Evolutionary conservation across 192 early-diverging fungal species (phyloP), one percentile per base, ranked within the genome.

Genomic region (Anaeromyces robustus): DNA sequence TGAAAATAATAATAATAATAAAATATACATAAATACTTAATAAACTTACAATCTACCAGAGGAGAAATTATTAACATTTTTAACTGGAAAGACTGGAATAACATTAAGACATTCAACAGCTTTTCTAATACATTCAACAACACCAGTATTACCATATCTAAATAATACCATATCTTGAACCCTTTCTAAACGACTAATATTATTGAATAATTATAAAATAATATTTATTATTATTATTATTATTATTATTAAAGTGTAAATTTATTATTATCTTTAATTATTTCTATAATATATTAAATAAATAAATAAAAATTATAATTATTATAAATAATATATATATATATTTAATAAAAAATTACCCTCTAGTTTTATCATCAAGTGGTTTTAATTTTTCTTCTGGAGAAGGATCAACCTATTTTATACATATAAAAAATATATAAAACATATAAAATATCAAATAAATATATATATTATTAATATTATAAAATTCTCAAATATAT

Each of bases 121-220:
- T 28, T 87, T 84, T 37, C 87, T 82, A 78, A 95, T 80, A 0
- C 91, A 89, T 13, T 94, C 92, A 77, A 91, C 91, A 12, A 95
- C 92, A n/a, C 94, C 94, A 7, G 94, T 95, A 12, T 88, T 89
- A 22, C 93, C 94, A 84, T 94, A 95, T 12, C 94, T 90, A 81
- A 95, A 95, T 81, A 95, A 80, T 1, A 95, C 94, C 68, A 95
- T 83, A 78, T 95, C 94, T 77, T 85, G 87, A 29, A 87, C 86
- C 39, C 82, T 85, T 84, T 87, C 87, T 26, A 87, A 77, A 79
- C 81, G 29, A 59, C 52, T 68, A n/a, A 4, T 68, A 39, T 39
- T n/a, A 79, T 28, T 41, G 6, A 22, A 32, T 82, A n/a, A 39
- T 34, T 41, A 29, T 28, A 78, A 37, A 14, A 29, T 79, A 68